Conservation (phyloP, 2,329 filamentous ascomycete species). For the Sarocladiaceae sp. region DNA sequence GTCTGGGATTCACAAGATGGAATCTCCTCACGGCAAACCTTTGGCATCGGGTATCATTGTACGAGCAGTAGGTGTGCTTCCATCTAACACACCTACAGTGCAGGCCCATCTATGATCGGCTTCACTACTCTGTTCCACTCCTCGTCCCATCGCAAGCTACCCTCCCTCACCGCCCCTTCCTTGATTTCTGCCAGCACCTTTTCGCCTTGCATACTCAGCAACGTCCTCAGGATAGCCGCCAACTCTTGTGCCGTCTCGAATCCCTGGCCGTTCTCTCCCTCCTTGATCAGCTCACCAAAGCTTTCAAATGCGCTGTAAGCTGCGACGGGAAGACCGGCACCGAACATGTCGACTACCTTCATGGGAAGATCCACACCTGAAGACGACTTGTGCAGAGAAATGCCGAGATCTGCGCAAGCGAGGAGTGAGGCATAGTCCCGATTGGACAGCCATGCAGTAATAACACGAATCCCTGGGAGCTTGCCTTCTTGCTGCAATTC, state of each 20-base stretch:
- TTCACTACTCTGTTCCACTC: conserved; percentile 88
- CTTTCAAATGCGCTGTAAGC: conserved; percentile 85
- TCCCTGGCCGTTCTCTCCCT: conserved; percentile 80
- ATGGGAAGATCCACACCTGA: conserved; percentile 95
- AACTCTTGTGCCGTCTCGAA: conserved; percentile 72
- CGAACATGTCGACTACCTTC: conserved; percentile 99
- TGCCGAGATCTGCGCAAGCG: conserved; percentile 79
- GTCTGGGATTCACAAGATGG: too few species aligned
- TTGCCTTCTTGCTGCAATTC: conserved; percentile 56
- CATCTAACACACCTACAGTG: neutral
- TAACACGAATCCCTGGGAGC: conserved; percentile 66
- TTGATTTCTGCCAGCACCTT: conserved; percentile 58
- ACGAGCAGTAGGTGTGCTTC: conserved; percentile 1
- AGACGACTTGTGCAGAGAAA: conserved; percentile 88
- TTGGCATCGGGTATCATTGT: conserved; percentile 4
- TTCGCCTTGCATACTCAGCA: conserved; percentile 53
- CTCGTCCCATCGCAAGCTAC: conserved; percentile 77
- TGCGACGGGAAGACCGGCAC: conserved; percentile 82
- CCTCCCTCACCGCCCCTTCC: conserved; percentile 69
- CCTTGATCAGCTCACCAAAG: conserved; percentile 84
- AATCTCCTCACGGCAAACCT: too few species aligned
- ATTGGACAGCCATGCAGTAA: conserved; percentile 80
- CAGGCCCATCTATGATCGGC: conserved; percentile 52
- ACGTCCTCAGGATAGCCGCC: conserved; percentile 52
- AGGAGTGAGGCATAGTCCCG: conserved; percentile 82